Evolutionary conservation across 192 early-diverging fungal species (phyloP), one percentile per base, ranked within the genome.

Genomic region (Coemansia sp.): DNA sequence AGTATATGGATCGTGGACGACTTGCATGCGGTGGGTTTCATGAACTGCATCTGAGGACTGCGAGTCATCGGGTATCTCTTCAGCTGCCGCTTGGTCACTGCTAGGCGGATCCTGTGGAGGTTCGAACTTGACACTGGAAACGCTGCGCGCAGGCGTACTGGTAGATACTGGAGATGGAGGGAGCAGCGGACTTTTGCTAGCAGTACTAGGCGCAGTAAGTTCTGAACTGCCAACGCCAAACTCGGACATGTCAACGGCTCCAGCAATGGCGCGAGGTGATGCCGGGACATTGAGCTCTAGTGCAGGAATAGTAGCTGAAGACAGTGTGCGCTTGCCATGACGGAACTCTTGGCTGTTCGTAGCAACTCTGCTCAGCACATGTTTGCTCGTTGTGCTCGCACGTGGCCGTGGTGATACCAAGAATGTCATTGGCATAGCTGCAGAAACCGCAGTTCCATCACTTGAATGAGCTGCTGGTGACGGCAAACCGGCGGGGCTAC

Each of bases 11-110:
- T 96, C 92, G 69, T 89, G 86, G 50, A 91, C 86, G 39, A 92
- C 87, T 58, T 85, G 85, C 67, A 97, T 89, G 39, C 79, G 86
- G 50, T 83, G 78, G 2, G 94, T 97, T 69, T 94, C 94, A 56
- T 91, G 86, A 24, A 95, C 90, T 1, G 73, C 46, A 22, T 72
- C 62, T 9, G 40, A 44, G 3, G 64, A 56, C 18, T 58, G 41
- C 14, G 24, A 57, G 24, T 45, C 37, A 15, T 53, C 65, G 2
- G 64, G 18, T 3, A 13, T 18, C 49, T 11, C 27, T 43, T 22
- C 48, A 17, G 42, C 22, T 24, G 30, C 34, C 38, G 22, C 25
- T 18, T 22, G 11, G 18, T 69, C 61, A 27, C 53, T 56, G 23
- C 62, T 64, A 3, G 53, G 27, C 19, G 42, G 40, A 34, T 76